These are phyloP conservation scores for Anthoceros angustus DNA, from an alignment of 225 moss, liverwort and hornwort species.

Conservation along the genomic window DNA sequence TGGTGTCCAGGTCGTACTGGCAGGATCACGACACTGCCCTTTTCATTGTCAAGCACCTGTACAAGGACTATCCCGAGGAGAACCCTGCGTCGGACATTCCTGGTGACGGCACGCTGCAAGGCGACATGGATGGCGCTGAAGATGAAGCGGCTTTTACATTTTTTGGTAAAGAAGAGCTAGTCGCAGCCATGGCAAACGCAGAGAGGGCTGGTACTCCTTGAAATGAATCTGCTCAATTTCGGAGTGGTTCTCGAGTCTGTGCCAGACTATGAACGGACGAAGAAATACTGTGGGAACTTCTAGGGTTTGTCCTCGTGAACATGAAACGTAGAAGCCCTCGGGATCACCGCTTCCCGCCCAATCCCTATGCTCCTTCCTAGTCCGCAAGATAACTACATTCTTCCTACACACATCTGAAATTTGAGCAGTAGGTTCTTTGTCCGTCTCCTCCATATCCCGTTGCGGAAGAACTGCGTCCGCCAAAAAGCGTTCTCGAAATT, in stretches of 20 bases:
- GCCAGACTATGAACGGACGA: too few relatives aligned
- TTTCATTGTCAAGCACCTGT: conserved; percentile 87
- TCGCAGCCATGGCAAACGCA: conserved; percentile 33
- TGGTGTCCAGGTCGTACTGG: conserved; percentile 59
- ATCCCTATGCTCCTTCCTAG: too few relatives aligned
- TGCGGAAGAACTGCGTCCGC: too few relatives aligned
- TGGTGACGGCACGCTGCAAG: conserved; percentile 24
- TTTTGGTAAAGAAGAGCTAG: conserved; percentile 46
- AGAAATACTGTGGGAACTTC: too few relatives aligned
- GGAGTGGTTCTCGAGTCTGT: background rate
- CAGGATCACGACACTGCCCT: conserved; percentile 93
- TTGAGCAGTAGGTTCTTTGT: too few relatives aligned
- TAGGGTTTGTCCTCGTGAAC: too few relatives aligned
- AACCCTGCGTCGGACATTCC: conserved; percentile 22
- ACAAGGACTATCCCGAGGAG: conserved; percentile 58
- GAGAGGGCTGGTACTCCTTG: background rate
- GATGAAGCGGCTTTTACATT: conserved; percentile 58
- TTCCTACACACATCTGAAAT: too few relatives aligned
- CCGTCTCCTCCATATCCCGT: too few relatives aligned
- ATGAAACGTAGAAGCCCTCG: too few relatives aligned
- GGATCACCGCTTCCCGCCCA: too few relatives aligned
- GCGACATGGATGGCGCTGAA: conserved; percentile 43
- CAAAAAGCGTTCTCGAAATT: too few relatives aligned
- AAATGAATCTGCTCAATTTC: background rate
- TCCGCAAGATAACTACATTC: too few relatives aligned